These are phyloP conservation scores for Darksidea phi DNA, from an alignment of 495 filamentous ascomycete genomes.

Conservation along the genomic window DNA sequence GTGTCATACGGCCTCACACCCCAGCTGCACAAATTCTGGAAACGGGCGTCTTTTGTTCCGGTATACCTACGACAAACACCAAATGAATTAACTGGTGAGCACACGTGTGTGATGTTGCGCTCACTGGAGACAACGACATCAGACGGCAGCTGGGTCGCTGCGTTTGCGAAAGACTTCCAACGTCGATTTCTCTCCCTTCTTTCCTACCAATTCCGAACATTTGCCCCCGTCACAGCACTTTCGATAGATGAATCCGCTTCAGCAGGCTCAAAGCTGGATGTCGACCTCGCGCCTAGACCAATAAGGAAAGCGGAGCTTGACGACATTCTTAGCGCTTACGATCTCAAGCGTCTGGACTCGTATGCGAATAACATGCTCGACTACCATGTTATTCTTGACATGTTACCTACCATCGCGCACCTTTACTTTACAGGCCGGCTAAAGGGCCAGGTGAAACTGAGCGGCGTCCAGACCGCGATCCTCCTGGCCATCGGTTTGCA, in stretches of 20 bases:
- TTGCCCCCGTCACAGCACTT: slow-evolving; percentile 76
- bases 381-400: slow-evolving; percentile 94
- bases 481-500: slow-evolving; percentile 87
- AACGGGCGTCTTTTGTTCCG: slow-evolving; percentile 76
- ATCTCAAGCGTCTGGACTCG: slow-evolving; percentile 88
- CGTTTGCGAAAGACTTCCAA: slow-evolving; percentile 91
- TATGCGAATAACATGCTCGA: slow-evolving; percentile 97
- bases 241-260: slow-evolving; percentile 86
- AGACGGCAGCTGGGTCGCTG: slow-evolving; percentile 80
- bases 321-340: slow-evolving; percentile 76
- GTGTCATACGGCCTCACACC: slow-evolving; percentile 93
- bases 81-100: slow-evolving; percentile 95
- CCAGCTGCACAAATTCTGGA: slow-evolving; percentile 95
- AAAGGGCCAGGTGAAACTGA: slow-evolving; percentile 61
- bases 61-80: slow-evolving; percentile 95
- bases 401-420: slow-evolving; percentile 75
- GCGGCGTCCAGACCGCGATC: slow-evolving; percentile 77
- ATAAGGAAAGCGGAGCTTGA: slow-evolving; percentile 75
- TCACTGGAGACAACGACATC: slow-evolving; percentile 55
- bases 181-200: slow-evolving; percentile 82
- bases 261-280: slow-evolving; percentile 63
- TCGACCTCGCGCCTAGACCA: slow-evolving; percentile 49
- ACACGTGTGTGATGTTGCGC: slow-evolving; percentile 95
- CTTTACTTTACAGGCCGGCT: slow-evolving; percentile 82
- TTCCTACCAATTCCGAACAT: slow-evolving; percentile 87